Conservation (phyloP, 805 yeast genomes). For the Pichia ethanolica region DNA sequence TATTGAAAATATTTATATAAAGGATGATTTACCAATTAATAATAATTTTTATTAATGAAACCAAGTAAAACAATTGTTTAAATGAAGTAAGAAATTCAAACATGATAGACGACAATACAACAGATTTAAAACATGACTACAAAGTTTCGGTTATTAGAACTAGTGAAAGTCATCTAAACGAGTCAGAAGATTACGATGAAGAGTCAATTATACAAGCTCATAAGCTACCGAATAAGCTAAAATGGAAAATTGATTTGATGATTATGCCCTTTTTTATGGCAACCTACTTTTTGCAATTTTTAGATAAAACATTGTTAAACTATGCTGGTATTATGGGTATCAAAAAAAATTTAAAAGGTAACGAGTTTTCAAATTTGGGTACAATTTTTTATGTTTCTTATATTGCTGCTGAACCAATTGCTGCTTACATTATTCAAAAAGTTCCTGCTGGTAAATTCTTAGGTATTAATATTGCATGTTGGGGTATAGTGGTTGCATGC, state of each 20-base stretch:
- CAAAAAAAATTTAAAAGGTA: background rate
- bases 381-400: conserved; percentile 43
- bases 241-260: conserved; percentile 9
- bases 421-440: conserved; percentile 32
- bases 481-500: conserved; percentile 31
- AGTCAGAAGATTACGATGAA: background rate
- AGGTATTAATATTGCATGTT: conserved; percentile 21
- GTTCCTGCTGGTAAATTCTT: conserved; percentile 26
- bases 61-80: too few relatives aligned
- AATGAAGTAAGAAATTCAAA: too few relatives aligned
- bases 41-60: too few relatives aligned
- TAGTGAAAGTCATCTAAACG: too few relatives aligned
- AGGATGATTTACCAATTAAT: too few relatives aligned
- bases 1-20: too few relatives aligned
- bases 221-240: conserved; percentile 2
- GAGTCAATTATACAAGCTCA: background rate
- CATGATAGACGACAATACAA: too few relatives aligned
- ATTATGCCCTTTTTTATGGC: conserved; percentile 9
- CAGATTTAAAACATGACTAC: too few relatives aligned
- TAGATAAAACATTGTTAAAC: conserved; percentile 49
- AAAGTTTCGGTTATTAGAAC: too few relatives aligned
- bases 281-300: conserved; percentile 7
- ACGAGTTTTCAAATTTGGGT: conserved; percentile 17
- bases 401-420: conserved; percentile 38
- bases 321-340: conserved; percentile 57